Evolutionary conservation across 2,329 filamentous ascomycete species (phyloP).

Genomic region (Endothia cerciana): DNA sequence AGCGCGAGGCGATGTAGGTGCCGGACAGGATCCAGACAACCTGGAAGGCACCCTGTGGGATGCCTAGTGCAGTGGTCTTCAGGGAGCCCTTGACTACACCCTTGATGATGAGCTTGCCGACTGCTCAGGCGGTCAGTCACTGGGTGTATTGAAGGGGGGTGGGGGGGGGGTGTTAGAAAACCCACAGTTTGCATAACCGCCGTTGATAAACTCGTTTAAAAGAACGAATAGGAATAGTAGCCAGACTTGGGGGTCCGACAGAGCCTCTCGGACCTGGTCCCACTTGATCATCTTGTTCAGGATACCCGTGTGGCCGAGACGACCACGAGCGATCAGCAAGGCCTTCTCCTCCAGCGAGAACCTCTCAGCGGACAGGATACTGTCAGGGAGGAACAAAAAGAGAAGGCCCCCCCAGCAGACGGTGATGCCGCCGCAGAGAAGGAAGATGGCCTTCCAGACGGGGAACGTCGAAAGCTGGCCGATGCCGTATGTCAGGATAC

Average conservation of each 20-base stretch:
- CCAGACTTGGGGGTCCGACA: constrained; percentile 49
- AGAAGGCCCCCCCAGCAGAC: constrained; percentile 46
- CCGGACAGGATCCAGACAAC: constrained; percentile 57
- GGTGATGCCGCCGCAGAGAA: constrained; percentile 49
- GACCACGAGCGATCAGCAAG: constrained; percentile 44
- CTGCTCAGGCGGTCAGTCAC: too few relatives aligned
- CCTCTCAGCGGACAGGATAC: constrained; percentile 45
- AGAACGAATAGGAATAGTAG: constrained; percentile 49
- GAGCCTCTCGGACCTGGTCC: constrained; percentile 52
- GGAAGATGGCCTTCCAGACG: constrained; percentile 49
- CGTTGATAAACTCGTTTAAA: constrained; percentile 57
- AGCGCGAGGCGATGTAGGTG: constrained; percentile 54
- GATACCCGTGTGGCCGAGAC: constrained; percentile 46
- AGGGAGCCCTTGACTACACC: constrained; percentile 48
- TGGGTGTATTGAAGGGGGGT: too few relatives aligned
- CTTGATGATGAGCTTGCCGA: constrained; percentile 60
- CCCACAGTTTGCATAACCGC: constrained; percentile 58
- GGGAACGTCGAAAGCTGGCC: constrained; percentile 46
- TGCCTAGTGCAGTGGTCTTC: constrained; percentile 55
- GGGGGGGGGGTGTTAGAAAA: too few relatives aligned
- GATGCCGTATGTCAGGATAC: constrained; percentile 43
- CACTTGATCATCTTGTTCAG: constrained; percentile 52
- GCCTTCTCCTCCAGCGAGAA: constrained; percentile 49
- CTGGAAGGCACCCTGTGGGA: constrained; percentile 58
- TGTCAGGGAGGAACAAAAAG: constrained; percentile 47